Evolutionary conservation across 177 flowering plant genomes (phyloP).

Genomic region (Vitis hybrid): DNA sequence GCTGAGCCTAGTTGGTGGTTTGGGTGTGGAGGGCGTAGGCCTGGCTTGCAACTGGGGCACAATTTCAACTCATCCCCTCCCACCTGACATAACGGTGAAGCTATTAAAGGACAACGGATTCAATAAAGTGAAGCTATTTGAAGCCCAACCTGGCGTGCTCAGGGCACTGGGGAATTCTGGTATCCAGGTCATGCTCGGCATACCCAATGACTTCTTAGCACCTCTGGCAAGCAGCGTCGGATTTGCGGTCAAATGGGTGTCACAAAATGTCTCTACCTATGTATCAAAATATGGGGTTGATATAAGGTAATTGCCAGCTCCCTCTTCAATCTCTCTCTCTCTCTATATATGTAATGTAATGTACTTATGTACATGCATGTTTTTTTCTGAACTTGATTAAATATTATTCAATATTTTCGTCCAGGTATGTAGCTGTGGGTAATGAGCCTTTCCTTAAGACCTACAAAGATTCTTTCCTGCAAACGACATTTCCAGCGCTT

Average conservation of each 20-base stretch:
- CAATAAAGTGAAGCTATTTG: constrained; percentile 87
- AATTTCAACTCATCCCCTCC: constrained; percentile 66
- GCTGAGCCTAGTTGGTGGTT: constrained; percentile 11
- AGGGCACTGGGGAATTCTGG: constrained; percentile 74
- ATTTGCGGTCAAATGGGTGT: constrained; percentile 69
- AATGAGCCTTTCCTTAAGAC: constrained; percentile 85
- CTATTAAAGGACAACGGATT: constrained; percentile 83
- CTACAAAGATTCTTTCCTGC: constrained; percentile 50
- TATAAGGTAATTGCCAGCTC: constrained; percentile 51
- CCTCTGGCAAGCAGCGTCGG: constrained; percentile 52
- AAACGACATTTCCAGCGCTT: constrained; percentile 75
- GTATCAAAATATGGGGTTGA: constrained; percentile 64
- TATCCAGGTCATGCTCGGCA: constrained; percentile 84
- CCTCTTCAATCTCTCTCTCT: no score
- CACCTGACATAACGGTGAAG: constrained; percentile 61
- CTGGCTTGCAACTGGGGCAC: constrained; percentile 84
- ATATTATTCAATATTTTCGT: neutral
- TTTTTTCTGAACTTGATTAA: no score
- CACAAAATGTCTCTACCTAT: constrained; percentile 63
- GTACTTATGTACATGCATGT: neutral
- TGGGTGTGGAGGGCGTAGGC: constrained; percentile 30
- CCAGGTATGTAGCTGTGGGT: constrained; percentile 90
- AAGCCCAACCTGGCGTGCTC: constrained; percentile 65
- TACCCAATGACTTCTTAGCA: constrained; percentile 77
- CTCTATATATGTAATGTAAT: neutral